phyloP scores from a whole-genome alignment of 441 rosid species.

The Eutrema salsugineum region DNA sequence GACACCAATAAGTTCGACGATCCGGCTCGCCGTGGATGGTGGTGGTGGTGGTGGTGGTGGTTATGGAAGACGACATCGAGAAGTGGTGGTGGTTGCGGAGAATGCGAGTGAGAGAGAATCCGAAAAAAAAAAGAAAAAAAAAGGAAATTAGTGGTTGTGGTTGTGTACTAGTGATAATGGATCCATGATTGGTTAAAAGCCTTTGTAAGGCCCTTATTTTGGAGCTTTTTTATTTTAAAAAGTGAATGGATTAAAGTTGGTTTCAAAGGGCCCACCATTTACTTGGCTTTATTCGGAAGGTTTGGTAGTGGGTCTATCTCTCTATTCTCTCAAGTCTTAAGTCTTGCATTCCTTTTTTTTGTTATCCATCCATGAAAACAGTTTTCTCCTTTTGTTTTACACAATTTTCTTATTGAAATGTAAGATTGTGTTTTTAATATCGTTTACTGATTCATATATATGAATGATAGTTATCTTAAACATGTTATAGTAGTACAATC shows the following conservation, averaged over 20 bases:
- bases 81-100: conserved; percentile 9
- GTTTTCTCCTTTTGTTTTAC: neutral
- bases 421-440: neutral
- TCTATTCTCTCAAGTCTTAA: neutral
- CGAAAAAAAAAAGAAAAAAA: neutral
- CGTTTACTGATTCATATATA: neutral
- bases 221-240: neutral
- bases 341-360: too few relatives aligned
- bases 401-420: neutral
- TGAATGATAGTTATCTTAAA: neutral
- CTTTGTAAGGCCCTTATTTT: neutral
- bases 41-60: conserved; percentile 22
- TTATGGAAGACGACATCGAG: conserved; percentile 30
- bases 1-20: conserved; percentile 56
- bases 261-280: conserved; percentile 17
- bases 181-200: conserved; percentile 21
- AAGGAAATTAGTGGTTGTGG: neutral
- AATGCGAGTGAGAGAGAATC: neutral
- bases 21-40: conserved; percentile 19
- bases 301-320: conserved; percentile 22
- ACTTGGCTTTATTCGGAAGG: conserved; percentile 26
- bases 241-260: neutral
- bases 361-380: too few relatives aligned
- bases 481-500: neutral
- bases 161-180: conserved; percentile 14